Evolutionary conservation across 2,329 filamentous ascomycete genomes (phyloP), one percentile per base, ranked within the genome.

Genomic region (Purpureocillium lavendulum): DNA sequence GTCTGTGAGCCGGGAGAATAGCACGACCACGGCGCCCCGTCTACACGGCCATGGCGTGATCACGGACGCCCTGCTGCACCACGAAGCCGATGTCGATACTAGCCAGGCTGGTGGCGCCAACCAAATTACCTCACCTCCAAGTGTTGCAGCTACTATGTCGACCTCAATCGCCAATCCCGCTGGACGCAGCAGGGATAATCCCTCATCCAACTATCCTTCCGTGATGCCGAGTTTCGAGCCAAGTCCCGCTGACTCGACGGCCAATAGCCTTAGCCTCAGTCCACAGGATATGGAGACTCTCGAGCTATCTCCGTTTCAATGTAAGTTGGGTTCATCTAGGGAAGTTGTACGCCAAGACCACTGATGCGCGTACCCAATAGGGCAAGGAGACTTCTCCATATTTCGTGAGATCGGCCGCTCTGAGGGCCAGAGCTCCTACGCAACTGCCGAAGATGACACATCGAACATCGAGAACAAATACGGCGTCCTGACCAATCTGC

Each of bases 141-240:
- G 24, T 14, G 12, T 14, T 8, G 7, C 13, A 3, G 7, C 1
- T 13, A 30, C 21, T 6, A 11, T 7, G 13, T 34, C 31, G 9
- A 4, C 16, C 2, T 17, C 34, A 9, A 26, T 9, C 15, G 18
- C 18, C 15, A 28, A 17, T 15, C 9, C 30, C 15, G 29, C 29
- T 13, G 30, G 18, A 30, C 32, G 26, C 10, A 38, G 15, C 6
- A 30, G 32, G n/a, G 38, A 47, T 15, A 44, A 44, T 24, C 44
- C 51, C 18, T 62, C 59, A 6, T 62, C 60, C 1, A 52, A 51
- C 17, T 62, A 62, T 41, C 52, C 55, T 29, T 63, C 61, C 7
- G 52, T 49, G 17, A 36, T 56, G 36, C 52, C 56, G 10, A 61
- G 58, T 39, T 55, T 60, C 39, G 55, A 56, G 28, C 50, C 59